Evolutionary conservation across 208 protist species (phyloP).

Genomic region (Leishmania aethiopica): DNA sequence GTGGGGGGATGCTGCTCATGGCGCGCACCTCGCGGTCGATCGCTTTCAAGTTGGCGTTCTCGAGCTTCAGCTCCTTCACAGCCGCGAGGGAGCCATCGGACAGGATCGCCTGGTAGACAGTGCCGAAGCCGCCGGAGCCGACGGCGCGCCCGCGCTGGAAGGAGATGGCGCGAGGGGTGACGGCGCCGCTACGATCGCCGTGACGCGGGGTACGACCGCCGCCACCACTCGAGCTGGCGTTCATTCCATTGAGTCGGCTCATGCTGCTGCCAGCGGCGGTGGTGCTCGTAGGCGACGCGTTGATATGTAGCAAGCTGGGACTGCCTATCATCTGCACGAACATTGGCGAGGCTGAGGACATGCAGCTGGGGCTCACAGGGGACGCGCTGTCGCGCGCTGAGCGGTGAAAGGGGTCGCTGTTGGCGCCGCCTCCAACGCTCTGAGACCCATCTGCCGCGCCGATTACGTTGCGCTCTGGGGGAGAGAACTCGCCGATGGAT

Average conservation of each 20-base stretch:
- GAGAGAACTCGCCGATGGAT: conserved; percentile 4
- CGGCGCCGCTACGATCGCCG: conserved; percentile 20
- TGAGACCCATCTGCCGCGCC: conserved; percentile 2
- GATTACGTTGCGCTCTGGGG: conserved; percentile 19
- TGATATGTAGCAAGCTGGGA: conserved; percentile 3
- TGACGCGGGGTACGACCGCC: conserved; percentile 28
- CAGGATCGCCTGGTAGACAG: conserved; percentile 74
- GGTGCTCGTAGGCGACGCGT: not conserved
- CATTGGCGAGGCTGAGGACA: conserved; percentile 21
- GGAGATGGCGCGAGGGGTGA: conserved; percentile 36
- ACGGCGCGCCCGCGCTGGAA: conserved; percentile 68
- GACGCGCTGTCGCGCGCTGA: conserved; percentile 26
- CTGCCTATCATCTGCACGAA: conserved; percentile 25
- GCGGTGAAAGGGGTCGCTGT: conserved; percentile 7
- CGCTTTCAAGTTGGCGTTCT: conserved; percentile 49
- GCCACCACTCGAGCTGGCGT: conserved; percentile 7
- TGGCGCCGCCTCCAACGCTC: conserved; percentile 8
- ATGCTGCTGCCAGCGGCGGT: not conserved
- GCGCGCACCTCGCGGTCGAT: conserved; percentile 74
- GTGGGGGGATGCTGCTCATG: conserved; percentile 71
- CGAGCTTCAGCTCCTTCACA: conserved; percentile 76
- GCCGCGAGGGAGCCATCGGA: conserved; percentile 68
- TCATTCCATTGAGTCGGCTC: conserved; percentile 9
- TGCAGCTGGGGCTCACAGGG: conserved; percentile 6
- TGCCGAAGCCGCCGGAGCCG: conserved; percentile 77